These are phyloP conservation scores for Ilyonectria destructans DNA, from an alignment of 2,329 filamentous ascomycete genomes.

Conservation along the genomic window DNA sequence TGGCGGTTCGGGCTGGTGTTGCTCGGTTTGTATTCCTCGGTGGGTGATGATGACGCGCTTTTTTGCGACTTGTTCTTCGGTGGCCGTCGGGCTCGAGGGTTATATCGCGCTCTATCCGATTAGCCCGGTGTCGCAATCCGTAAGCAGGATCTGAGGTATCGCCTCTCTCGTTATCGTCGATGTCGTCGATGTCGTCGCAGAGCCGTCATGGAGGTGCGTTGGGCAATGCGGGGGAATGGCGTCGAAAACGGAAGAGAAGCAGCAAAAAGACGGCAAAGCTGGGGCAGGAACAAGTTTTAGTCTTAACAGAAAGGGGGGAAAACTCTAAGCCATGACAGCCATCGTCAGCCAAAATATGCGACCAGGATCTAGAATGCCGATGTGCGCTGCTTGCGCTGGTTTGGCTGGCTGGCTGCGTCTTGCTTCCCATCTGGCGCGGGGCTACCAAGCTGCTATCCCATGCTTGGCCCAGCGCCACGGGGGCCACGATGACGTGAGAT, in stretches of 20 bases:
- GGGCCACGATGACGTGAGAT: conserved; percentile 48
- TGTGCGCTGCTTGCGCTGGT: background rate
- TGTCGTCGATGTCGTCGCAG: background rate
- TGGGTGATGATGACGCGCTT: conserved; percentile 2
- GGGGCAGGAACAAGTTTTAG: too few relatives aligned
- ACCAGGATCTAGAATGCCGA: background rate
- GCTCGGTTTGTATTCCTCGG: background rate
- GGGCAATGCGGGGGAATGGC: background rate
- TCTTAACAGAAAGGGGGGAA: too few relatives aligned
- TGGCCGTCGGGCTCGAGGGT: background rate
- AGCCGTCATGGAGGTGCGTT: background rate
- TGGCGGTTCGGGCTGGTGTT: conserved; percentile 33
- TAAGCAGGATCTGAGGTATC: background rate
- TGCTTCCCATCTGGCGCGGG: conserved; percentile 1
- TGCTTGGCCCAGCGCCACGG: conserved; percentile 33
- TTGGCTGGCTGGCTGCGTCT: background rate
- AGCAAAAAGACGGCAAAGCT: background rate
- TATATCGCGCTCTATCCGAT: background rate
- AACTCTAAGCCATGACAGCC: too few relatives aligned
- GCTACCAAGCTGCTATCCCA: too few relatives aligned
- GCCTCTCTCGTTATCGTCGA: background rate
- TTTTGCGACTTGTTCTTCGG: background rate
- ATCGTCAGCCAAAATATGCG: background rate
- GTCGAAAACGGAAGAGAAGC: background rate
- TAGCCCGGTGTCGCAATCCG: background rate